These are phyloP conservation scores for Pelargonium australe DNA, from an alignment of 441 rosid species.

Conservation along the genomic window DNA sequence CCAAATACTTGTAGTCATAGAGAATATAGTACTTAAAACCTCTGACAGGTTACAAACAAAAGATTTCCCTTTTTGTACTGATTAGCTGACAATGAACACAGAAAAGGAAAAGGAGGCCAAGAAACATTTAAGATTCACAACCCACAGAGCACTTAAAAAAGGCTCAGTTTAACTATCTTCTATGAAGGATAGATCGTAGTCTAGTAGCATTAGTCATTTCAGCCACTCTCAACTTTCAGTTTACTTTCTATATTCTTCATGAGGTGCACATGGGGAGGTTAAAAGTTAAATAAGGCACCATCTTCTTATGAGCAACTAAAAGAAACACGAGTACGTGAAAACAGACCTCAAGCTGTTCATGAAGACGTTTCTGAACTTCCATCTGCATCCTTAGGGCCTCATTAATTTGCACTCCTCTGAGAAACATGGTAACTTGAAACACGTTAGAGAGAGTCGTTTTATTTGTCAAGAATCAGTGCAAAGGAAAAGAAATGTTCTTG, in stretches of 20 bases:
- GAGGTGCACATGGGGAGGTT: neutral
- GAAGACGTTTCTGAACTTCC: constrained; percentile 29
- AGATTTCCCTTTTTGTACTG: neutral
- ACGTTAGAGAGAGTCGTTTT: neutral
- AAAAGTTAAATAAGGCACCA: neutral
- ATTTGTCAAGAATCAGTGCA: neutral
- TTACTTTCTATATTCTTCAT: neutral
- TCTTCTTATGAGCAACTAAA: neutral
- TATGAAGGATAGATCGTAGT: neutral
- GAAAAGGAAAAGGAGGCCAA: neutral
- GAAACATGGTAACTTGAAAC: neutral
- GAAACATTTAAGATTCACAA: neutral
- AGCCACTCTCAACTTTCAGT: neutral
- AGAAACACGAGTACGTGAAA: neutral
- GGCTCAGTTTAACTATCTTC: neutral
- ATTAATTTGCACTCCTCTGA: constrained; percentile 22
- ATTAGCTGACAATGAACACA: neutral
- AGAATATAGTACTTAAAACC: neutral
- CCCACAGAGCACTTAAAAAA: too few species aligned
- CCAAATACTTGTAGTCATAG: neutral
- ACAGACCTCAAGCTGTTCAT: constrained; percentile 27
- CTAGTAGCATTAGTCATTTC: neutral
- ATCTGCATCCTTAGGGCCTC: constrained; percentile 25
- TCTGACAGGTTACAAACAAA: neutral
- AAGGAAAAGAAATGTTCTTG: neutral